Conservation (phyloP, 2,329 filamentous ascomycete species). For the Pseudocercospora pini-densiflorae region DNA sequence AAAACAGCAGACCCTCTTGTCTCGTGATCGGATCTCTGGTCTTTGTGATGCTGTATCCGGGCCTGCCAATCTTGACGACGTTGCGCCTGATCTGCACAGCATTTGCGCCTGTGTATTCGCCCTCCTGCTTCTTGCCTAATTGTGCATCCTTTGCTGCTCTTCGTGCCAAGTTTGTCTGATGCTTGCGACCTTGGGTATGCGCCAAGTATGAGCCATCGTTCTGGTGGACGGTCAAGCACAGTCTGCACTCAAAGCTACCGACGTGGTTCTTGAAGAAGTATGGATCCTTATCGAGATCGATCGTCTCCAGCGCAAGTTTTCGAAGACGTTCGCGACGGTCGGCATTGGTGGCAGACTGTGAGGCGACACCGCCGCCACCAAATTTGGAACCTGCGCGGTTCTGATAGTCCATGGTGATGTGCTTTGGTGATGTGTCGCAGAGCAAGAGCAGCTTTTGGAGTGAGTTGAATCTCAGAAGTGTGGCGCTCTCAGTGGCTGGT, state of each 20-base stretch:
- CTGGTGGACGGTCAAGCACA: conserved; percentile 96
- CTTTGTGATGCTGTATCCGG: conserved; percentile 98
- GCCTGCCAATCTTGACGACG: conserved; percentile 90
- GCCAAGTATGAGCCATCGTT: conserved; percentile 99
- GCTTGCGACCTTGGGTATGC: conserved; percentile 97
- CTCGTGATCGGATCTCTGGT: conserved; percentile 84
- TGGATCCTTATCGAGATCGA: conserved; percentile 98
- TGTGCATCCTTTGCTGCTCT: conserved; percentile 95
- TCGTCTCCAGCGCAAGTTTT: conserved; percentile 97
- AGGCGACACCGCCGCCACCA: conserved; percentile 95
- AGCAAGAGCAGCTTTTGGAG: background rate
- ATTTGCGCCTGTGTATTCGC: conserved; percentile 75
- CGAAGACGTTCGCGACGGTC: conserved; percentile 96
- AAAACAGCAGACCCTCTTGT: conserved; percentile 91
- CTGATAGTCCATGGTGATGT: conserved; percentile 53
- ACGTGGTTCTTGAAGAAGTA: conserved; percentile 99
- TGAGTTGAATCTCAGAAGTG: too few relatives aligned
- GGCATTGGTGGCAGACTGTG: conserved; percentile 89
- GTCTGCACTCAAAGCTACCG: conserved; percentile 94
- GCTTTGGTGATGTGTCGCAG: background rate
- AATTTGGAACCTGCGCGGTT: conserved; percentile 98
- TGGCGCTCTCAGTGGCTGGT: background rate
- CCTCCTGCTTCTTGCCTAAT: conserved; percentile 69
- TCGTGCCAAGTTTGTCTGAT: conserved; percentile 96
- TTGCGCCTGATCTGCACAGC: conserved; percentile 74